A percentile compares a stretch with the other conserved stretches of the same genome.
These are phyloP conservation scores for Leccinum holopus DNA, from an alignment of 1,284 basidiomycete genomes.

Conservation along the genomic window DNA sequence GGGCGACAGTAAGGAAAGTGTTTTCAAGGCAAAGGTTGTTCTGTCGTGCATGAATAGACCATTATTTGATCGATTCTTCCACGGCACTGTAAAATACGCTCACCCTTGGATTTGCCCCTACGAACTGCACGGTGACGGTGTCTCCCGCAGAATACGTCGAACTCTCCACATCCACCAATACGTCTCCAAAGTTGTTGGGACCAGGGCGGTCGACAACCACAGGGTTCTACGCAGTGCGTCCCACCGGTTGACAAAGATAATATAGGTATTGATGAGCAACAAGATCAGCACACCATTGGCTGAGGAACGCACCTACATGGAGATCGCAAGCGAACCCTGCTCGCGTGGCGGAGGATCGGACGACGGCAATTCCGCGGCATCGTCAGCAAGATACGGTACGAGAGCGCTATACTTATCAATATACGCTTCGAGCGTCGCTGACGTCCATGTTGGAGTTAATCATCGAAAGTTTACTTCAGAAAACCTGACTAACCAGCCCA, in stretches of 20 bases:
- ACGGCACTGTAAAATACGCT: constrained; percentile 20
- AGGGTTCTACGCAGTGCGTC: constrained; percentile 41
- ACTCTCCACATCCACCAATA: constrained; percentile 59
- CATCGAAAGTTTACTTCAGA: neutral
- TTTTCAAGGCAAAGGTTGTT: constrained; percentile 76
- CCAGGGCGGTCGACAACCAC: constrained; percentile 62
- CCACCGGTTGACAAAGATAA: neutral
- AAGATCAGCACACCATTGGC: neutral
- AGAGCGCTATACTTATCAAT: constrained; percentile 73
- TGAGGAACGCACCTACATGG: constrained; percentile 51
- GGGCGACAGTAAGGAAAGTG: constrained; percentile 72
- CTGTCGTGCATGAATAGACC: constrained; percentile 35
- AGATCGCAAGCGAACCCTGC: constrained; percentile 66
- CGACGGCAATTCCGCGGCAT: constrained; percentile 43
- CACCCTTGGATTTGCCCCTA: constrained; percentile 78
- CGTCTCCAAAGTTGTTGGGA: constrained; percentile 63
- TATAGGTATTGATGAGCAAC: neutral
- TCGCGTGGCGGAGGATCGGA: constrained; percentile 69
- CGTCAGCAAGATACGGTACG: constrained; percentile 59
- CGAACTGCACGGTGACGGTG: constrained; percentile 63
- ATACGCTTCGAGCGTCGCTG: constrained; percentile 76
- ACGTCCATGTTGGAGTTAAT: neutral
- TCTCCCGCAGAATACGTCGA: constrained; percentile 54
- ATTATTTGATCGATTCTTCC: neutral
- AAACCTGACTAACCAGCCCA: constrained; percentile 58